Evolutionary conservation across 768 basidiomycete genomes (phyloP), one percentile per base, ranked within the genome.

Genomic region (Sporobolomyces pararoseus): DNA sequence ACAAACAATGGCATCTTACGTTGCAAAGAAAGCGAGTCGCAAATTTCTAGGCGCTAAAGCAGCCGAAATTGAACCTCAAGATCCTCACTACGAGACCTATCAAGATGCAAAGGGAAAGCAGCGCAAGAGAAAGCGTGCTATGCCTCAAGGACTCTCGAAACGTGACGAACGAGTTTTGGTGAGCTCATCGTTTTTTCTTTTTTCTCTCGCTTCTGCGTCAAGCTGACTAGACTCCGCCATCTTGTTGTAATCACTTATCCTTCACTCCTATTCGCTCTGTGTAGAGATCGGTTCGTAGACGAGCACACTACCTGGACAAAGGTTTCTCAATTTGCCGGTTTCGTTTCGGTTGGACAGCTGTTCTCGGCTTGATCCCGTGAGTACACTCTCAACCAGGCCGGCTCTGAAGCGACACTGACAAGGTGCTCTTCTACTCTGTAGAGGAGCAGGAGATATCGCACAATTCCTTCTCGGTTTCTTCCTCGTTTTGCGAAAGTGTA

Each of bases 321-420:
- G 87, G 89, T 3, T 90, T 96, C 82, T 82, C 78, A 50, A 35
- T 95, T 2, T 88, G 87, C 69, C 91, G 93, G 14, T 77, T 94
- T 62, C 85, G 86, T 17, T 91, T 95, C 68, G 93, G 93, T 0
- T 73, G 65, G 65, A 69, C 68, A 1, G 55, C 55, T 14, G 25
- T 66, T 7, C 23, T 70, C 46, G 68, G 63, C 7, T 34, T 71
- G 25, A 65, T 65, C 35, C 64, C 69, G 61, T 63, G 17, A 47
- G 65, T 37, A 3, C n/a, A 14, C 5, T 32, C 17, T 35, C 31
- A 5, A 17, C 17, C 4, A 53, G 10, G 23, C 14, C 14, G 52
- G 25, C 6, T 13, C 14, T 13, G 52, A 54, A 13, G n/a, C n/a
- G n/a, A n/a, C 39, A 42, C 39, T 42, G 9, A 9, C 39, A 17